Base-by-base conservation (phyloP, 164 flowering plant genomes). In the Vitis riparia region DNA sequence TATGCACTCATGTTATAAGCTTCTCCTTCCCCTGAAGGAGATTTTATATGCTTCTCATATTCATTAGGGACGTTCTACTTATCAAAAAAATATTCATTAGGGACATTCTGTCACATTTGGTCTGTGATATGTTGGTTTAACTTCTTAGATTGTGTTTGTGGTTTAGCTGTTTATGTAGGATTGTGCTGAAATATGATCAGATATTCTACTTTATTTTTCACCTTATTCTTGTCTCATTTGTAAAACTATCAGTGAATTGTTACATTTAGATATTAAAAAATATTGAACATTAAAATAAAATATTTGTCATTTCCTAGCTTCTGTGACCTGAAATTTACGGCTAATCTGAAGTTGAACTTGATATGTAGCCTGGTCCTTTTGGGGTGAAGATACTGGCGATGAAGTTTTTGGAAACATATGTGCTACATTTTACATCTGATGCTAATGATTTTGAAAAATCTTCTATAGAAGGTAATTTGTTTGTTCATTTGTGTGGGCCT, bases 341-440 rank as follows among this genome's bases (percentile, higher is more conserved):
- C 44, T 37, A 37, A 37, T 37, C 44, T 37, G 44, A 37, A 37
- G 44, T 77, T 77, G 66, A 3, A 57, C 65, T 63, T 75, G 66
- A 66, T 76, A 11, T 83, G 82, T 80, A 95, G 99, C 87, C 90
- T 78, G 88, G 91, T 62, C 59, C 87, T 62, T 80, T 84, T 59
- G 88, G 88, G 66, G 78, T 77, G 49, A 95, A 80, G 83, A 78
- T 95, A 82, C 81, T 90, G 77, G 97, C 94, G 3, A 52, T 95
- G 77, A 95, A 95, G 66, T 95, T 95, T 81, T 71, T 95, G 86
- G 99, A 95, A 79, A 88, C 79, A 5, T 83, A 66, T 75, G 76
- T 90, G 62, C 68, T 91, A 62, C 81, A 81, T 66, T 90, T 90
- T 77, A 86, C 94, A 3, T 69, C 90, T 59, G 97, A 91, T 50